Percentiles rank a stretch among this genome's conserved stretches.
These are phyloP conservation scores for Venustampulla echinocandica DNA, from an alignment of 495 filamentous ascomycete species.

Conservation along the genomic window DNA sequence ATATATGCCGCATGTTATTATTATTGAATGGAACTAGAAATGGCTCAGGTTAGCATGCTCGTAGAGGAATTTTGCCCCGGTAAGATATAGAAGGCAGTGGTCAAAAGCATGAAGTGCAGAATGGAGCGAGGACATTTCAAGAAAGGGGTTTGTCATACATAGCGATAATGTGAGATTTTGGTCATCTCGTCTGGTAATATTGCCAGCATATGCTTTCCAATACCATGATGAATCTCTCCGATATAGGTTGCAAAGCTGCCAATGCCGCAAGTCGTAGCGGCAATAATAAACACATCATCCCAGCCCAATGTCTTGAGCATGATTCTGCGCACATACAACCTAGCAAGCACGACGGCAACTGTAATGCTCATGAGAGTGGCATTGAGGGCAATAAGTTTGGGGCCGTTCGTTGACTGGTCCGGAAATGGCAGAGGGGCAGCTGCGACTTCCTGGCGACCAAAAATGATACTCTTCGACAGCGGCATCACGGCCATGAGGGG, in stretches of 20 bases:
- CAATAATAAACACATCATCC: not conserved
- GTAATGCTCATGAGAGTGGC: not conserved
- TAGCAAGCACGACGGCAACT: not conserved
- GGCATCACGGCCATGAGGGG: too few species aligned
- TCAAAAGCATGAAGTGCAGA: too few species aligned
- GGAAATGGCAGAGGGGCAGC: too few species aligned
- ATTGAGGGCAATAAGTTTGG: not conserved
- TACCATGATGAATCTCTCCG: slow-evolving; percentile 25
- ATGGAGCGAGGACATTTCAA: too few species aligned
- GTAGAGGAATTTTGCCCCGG: too few species aligned
- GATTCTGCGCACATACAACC: not conserved
- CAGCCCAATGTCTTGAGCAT: not conserved
- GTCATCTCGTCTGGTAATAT: slow-evolving; percentile 21
- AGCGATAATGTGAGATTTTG: slow-evolving; percentile 33
- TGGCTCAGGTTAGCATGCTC: too few species aligned
- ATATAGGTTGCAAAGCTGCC: slow-evolving; percentile 14
- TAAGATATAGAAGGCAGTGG: too few species aligned
- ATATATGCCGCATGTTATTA: slow-evolving; percentile 23
- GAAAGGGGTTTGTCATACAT: slow-evolving; percentile 7
- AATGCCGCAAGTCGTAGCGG: slow-evolving; percentile 10
- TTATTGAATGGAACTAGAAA: slow-evolving; percentile 21
- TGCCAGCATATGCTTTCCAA: slow-evolving; percentile 30
- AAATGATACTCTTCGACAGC: too few species aligned
- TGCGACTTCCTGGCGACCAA: too few species aligned
- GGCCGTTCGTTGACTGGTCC: not conserved